Conservation (phyloP, 164 flowering plant genomes). For the Macadamia tetraphylla region DNA sequence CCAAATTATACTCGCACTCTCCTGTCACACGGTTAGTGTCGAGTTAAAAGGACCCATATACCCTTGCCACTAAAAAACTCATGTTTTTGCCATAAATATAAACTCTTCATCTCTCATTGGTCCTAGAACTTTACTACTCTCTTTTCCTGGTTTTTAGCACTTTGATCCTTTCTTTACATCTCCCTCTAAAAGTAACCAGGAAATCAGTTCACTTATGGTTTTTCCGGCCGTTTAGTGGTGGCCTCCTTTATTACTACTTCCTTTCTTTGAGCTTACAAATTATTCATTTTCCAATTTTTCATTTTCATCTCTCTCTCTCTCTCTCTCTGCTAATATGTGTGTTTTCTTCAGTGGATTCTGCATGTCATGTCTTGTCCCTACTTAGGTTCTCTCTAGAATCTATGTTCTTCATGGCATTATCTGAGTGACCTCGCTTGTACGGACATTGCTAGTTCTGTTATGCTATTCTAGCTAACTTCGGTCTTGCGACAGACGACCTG, state of each 20-base stretch:
- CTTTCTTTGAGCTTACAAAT: too few species aligned
- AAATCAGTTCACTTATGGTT: neutral
- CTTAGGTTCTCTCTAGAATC: neutral
- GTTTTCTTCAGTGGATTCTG: neutral
- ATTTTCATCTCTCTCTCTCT: too few species aligned
- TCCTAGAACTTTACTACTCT: neutral
- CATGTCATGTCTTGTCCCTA: neutral
- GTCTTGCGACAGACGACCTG: too few species aligned
- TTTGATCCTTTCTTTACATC: neutral
- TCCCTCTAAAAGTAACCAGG: neutral
- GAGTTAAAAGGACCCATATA: too few species aligned
- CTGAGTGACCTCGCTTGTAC: too few species aligned
- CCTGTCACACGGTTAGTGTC: too few species aligned
- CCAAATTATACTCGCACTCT: too few species aligned
- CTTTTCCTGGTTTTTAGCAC: too few species aligned
- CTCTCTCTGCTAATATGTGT: constrained; percentile 6
- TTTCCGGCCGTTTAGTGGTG: neutral
- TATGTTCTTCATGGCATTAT: neutral
- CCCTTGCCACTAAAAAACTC: constrained; percentile 27
- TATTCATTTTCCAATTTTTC: too few species aligned
- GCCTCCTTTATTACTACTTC: neutral
- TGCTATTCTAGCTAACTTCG: too few species aligned
- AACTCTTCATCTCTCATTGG: neutral
- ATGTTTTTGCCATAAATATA: constrained; percentile 20
- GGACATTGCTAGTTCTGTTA: neutral